These are phyloP conservation scores for Tricholoma terreum DNA, from an alignment of 768 basidiomycete species.

Conservation along the genomic window DNA sequence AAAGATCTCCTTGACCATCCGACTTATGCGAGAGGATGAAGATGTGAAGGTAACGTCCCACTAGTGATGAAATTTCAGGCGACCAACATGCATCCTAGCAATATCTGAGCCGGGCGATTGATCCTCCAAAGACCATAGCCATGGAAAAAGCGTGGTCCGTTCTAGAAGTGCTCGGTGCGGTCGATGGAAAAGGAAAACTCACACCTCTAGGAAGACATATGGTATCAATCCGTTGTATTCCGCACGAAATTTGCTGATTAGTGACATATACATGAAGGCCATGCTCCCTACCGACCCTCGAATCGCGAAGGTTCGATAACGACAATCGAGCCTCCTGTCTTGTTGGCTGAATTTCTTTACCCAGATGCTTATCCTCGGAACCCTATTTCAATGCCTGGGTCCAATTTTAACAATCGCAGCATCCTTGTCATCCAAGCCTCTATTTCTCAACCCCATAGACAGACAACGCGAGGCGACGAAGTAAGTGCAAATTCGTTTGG, in stretches of 20 bases:
- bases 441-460: constrained; percentile 81
- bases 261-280: constrained; percentile 47
- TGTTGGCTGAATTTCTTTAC: not conserved
- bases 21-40: constrained; percentile 70
- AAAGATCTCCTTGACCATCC: constrained; percentile 75
- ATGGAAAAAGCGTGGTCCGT: constrained; percentile 76
- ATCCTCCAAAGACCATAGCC: constrained; percentile 74
- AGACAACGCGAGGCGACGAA: constrained; percentile 74
- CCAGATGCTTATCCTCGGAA: constrained; percentile 84
- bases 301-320: constrained; percentile 65
- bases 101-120: constrained; percentile 73
- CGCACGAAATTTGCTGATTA: constrained; percentile 1
- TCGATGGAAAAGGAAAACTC: constrained; percentile 57
- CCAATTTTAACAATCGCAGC: constrained; percentile 83
- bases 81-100: constrained; percentile 30
- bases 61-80: constrained; percentile 12
- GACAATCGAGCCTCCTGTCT: not conserved
- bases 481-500: constrained; percentile 37
- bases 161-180: constrained; percentile 75
- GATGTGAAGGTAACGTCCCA: constrained; percentile 61
- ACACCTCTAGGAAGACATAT: constrained; percentile 85
- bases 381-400: constrained; percentile 79
- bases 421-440: constrained; percentile 79
- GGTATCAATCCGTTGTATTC: constrained; percentile 31
- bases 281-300: constrained; percentile 86